These are phyloP conservation scores for Salinomyces thailandicus DNA, from an alignment of 2,329 filamentous ascomycete species.

Conservation along the genomic window DNA sequence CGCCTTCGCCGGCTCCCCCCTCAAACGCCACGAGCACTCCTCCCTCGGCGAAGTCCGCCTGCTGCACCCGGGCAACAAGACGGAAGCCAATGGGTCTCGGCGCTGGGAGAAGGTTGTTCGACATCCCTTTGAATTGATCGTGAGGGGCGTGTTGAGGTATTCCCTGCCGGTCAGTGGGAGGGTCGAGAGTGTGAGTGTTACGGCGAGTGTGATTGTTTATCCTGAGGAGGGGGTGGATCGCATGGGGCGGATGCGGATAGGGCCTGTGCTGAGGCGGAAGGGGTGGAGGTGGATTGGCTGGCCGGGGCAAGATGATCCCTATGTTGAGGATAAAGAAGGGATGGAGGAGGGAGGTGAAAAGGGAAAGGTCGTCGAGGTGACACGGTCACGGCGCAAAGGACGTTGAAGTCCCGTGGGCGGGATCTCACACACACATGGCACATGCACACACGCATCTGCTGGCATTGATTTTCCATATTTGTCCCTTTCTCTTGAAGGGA, in stretches of 20 bases:
- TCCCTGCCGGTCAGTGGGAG: slow-evolving; percentile 49
- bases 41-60: slow-evolving; percentile 80
- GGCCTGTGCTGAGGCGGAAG: not conserved
- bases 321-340: too few relatives aligned
- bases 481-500: too few relatives aligned
- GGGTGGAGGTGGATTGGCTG: slow-evolving; percentile 1
- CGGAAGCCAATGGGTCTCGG: slow-evolving; percentile 66
- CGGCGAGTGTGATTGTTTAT: slow-evolving; percentile 30
- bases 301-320: too few relatives aligned
- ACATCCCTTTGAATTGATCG: slow-evolving; percentile 85
- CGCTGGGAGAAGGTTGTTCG: slow-evolving; percentile 86
- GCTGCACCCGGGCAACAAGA: slow-evolving; percentile 74
- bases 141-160: slow-evolving; percentile 86
- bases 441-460: too few relatives aligned
- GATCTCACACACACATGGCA: too few relatives aligned
- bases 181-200: slow-evolving; percentile 42
- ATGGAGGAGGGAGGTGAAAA: too few relatives aligned
- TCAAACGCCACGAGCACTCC: slow-evolving; percentile 59
- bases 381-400: too few relatives aligned
- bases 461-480: too few relatives aligned
- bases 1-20: slow-evolving; percentile 79
- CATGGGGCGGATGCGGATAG: slow-evolving; percentile 18
- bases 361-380: too few relatives aligned
- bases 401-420: too few relatives aligned
- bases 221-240: slow-evolving; percentile 28